Base-by-base conservation (phyloP, 345 rosid genomes). In the Camelina neglecta region DNA sequence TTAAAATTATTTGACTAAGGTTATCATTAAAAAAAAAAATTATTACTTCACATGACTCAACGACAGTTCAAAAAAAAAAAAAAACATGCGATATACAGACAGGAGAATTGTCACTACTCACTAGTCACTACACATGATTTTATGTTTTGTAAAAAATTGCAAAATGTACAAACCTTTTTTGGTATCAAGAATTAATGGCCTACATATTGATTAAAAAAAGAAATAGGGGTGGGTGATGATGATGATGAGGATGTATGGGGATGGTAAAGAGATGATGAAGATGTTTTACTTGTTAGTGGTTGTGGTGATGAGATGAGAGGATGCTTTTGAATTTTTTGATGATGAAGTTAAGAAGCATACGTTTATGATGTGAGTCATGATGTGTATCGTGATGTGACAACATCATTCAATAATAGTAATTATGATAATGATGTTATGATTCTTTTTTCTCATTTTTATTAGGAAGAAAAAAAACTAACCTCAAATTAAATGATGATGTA, bases 401-500 rank as follows among this genome's bases (percentile, higher is more conserved):
- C 69, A 78, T 73, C 81, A 77, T 77, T 77, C 73, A 65, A 77
- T 77, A 72, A 65, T 50, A 70, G 76, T 65, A 64, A 49, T 47
- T 64, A 20, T 57, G 72, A 56, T 71, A 71, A 77, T 71, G 62
- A 65, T 71, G 54, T 44, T 55, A 29, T 72, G 15, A 60, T 66
- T 4, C 23, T 18, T 62, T 26, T 26, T 53, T 53, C 15, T 70
- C 24, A 11, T 47, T 33, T 69, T 35, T 1, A 35, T 18, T 11
- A 8, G 29, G 29, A 39, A 42, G 45, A 13, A 69, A 35, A 33
- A 35, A 35, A 35, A 35, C 38, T 51, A 68, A 61, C 69, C 45
- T 65, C 39, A 71, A 66, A 48, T 57, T 18, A 77, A 29, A 72
- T 72, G 70, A 73, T 72, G 65, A 24, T 67, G 74, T 54, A 59